Evolutionary conservation across 352 stramenopile species (phyloP).

Genomic region (Phytophthora foliorum): DNA sequence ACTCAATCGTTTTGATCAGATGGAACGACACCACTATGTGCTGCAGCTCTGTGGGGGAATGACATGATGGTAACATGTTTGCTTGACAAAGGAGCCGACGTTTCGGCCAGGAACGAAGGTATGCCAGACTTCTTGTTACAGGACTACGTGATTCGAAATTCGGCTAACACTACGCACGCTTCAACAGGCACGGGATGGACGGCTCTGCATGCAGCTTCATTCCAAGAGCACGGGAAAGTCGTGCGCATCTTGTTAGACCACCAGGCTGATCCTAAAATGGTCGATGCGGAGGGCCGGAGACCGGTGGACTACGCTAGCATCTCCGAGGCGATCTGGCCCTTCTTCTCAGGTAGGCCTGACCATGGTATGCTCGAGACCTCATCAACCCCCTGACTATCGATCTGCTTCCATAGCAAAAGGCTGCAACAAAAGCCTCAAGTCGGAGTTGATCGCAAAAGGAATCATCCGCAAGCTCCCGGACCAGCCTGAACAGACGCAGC

Average conservation of each 20-base stretch:
- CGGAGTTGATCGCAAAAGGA: conserved; percentile 64
- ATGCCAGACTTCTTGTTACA: neutral
- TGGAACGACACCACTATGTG: conserved; percentile 70
- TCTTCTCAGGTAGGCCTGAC: conserved; percentile 57
- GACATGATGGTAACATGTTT: conserved; percentile 72
- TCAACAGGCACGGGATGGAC: conserved; percentile 67
- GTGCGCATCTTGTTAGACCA: conserved; percentile 62
- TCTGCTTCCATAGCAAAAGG: conserved; percentile 43
- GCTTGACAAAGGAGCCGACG: conserved; percentile 61
- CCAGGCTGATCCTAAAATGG: conserved; percentile 55
- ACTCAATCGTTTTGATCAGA: conserved; percentile 37
- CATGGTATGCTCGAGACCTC: neutral
- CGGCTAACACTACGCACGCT: conserved; percentile 1
- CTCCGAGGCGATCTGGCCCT: conserved; percentile 77
- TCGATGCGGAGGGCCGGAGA: conserved; percentile 56
- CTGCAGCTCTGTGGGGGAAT: conserved; percentile 71
- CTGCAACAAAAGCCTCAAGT: conserved; percentile 61
- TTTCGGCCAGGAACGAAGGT: conserved; percentile 70
- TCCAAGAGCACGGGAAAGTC: conserved; percentile 76
- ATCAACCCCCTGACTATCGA: neutral
- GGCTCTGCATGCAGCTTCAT: conserved; percentile 68
- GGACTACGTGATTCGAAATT: neutral
- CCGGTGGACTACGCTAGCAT: conserved; percentile 79
- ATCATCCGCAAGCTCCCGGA: conserved; percentile 76
- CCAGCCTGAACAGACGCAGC: conserved; percentile 52